Base-by-base conservation (phyloP, 2,329 filamentous ascomycete genomes). In the Penicillium italicum region DNA sequence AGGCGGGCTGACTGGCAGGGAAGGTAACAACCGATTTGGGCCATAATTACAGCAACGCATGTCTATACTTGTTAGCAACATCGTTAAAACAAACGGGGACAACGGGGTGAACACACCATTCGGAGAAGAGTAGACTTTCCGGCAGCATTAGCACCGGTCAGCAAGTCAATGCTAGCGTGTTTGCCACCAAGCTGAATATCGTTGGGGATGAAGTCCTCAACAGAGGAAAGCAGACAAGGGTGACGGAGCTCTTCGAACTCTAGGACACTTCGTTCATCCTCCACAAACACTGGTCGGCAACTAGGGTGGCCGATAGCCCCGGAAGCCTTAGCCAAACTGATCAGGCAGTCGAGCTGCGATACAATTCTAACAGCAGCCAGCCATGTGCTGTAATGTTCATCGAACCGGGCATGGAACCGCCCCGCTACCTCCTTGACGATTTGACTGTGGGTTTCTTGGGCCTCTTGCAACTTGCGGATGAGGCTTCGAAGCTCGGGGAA, bases 161-260 rank as follows among this genome's bases (percentile, higher is more conserved):
- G 82, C 30, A 99, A 80, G 65, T 90, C 91, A 65, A 99, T 93
- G 66, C 93, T 97, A 50, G 91, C 80, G 8, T 82, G 79, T 10
- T 86, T 79, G 6, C 94, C 94, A 57, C 94, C 94, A 3, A 99
- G 85, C 56, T 85, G 85, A 61, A 99, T 85, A 69, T 97, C 89
- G 67, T 99, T 99, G 4, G 94, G 94, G 58, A 99, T 99, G 68
- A 99, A 99, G 73, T 97, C 92, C 50, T 88, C 87, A 2, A 96
- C 90, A 3, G 87, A 89, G 58, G 89, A 90, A 58, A 92, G 80
- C 83, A 99, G 95, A 76, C 94, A 99, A 3, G 94, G 94, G 69
- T 99, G 94, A 33, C 94, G 88, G 53, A 99, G 84, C 68, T 97
- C 93, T 51, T 89, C 82, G 66, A 99, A 96, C 57, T 97, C 89